Conservation (phyloP, 306 rosid species). For the Styphnolobium japonicum region DNA sequence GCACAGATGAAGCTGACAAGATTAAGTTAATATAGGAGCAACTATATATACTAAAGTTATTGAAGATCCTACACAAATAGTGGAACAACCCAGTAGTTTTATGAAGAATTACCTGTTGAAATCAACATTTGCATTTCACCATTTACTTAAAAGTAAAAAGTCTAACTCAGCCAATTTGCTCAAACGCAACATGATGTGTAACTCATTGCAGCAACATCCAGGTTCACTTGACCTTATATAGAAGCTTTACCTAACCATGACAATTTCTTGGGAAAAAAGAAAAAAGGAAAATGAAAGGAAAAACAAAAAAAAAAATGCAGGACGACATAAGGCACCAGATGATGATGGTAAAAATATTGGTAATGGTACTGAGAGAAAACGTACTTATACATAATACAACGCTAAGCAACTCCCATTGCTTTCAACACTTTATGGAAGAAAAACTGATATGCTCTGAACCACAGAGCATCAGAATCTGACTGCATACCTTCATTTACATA, state of each 20-base stretch:
- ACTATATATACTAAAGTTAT: conserved; percentile 8
- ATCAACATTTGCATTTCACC: conserved; percentile 58
- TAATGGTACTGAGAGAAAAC: conserved; percentile 27
- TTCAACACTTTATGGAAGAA: conserved; percentile 37
- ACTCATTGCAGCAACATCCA: conserved; percentile 77
- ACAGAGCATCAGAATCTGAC: conserved; percentile 54
- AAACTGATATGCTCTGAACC: conserved; percentile 46
- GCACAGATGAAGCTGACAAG: background rate
- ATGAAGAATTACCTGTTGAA: conserved; percentile 72
- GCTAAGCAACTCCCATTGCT: conserved; percentile 39
- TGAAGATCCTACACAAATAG: conserved; percentile 32
- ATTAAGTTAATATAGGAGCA: background rate
- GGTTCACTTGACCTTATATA: conserved; percentile 63
- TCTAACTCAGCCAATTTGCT: conserved; percentile 61
- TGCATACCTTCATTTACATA: conserved; percentile 78
- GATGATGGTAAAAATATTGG: conserved; percentile 41
- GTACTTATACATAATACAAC: conserved; percentile 30
- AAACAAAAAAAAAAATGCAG: conserved; percentile 30
- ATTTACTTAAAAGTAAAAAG: conserved; percentile 52
- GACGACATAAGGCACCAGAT: conserved; percentile 58
- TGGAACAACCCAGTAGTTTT: conserved; percentile 39
- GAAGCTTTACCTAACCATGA: conserved; percentile 78
- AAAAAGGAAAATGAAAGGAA: background rate
- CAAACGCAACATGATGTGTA: conserved; percentile 67
- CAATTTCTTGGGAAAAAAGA: conserved; percentile 37